Evolutionary conservation across 2,329 filamentous ascomycete species (phyloP).

Genomic region (Aspergillus unguis): DNA sequence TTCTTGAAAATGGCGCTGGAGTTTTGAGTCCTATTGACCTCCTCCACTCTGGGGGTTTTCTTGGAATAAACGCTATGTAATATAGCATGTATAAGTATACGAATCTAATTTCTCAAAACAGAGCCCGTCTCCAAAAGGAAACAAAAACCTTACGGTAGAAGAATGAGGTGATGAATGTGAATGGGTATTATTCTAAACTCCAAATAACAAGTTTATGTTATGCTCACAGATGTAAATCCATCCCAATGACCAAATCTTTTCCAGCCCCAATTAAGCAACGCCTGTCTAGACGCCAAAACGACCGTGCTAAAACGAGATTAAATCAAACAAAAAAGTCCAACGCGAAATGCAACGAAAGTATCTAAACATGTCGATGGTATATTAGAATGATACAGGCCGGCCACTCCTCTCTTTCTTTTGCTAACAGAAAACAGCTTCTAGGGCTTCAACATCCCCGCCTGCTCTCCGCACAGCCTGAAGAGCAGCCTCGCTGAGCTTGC

Average conservation of each 20-base stretch:
- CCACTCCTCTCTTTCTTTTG: background rate
- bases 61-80: background rate
- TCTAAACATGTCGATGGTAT: slow-evolving; percentile 12
- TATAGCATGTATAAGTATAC: background rate
- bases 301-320: slow-evolving; percentile 27
- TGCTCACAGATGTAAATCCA: slow-evolving; percentile 9
- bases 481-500: slow-evolving; percentile 43
- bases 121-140: background rate
- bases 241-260: slow-evolving; percentile 6
- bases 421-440: slow-evolving; percentile 42
- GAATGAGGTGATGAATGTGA: background rate
- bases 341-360: slow-evolving; percentile 4
- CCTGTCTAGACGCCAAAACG: slow-evolving; percentile 21
- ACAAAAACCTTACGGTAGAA: background rate
- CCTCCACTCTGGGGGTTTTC: background rate
- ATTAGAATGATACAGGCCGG: no score
- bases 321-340: slow-evolving; percentile 11
- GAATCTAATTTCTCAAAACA: background rate
- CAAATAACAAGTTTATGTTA: slow-evolving; percentile 1
- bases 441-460: slow-evolving; percentile 45
- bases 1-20: background rate
- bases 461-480: slow-evolving; percentile 44
- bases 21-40: background rate
- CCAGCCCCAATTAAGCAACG: background rate
- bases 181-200: slow-evolving; percentile 1